phyloP scores from a whole-genome alignment of 1,284 basidiomycete species.

The Abortiporus biennis region DNA sequence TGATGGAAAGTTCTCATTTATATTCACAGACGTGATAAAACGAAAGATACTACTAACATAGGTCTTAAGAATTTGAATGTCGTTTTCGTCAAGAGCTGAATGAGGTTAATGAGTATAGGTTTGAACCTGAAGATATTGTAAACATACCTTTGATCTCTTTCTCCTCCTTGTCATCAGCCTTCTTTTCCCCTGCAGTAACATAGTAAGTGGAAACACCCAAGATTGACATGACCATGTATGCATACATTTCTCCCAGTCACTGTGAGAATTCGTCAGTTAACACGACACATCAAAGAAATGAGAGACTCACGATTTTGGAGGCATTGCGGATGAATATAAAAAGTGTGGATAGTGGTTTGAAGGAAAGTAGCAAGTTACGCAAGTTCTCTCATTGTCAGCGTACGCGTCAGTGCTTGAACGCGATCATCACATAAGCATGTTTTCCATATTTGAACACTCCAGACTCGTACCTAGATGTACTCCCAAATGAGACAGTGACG shows the following conservation, averaged over 20 bases:
- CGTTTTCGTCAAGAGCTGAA: conserved; percentile 91
- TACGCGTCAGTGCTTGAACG: conserved; percentile 30
- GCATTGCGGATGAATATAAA: conserved; percentile 40
- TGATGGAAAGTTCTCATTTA: conserved; percentile 34
- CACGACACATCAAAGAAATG: conserved; percentile 1
- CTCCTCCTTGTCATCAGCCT: conserved; percentile 75
- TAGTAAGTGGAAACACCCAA: not conserved
- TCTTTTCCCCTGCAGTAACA: conserved; percentile 65
- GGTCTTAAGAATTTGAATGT: conserved; percentile 99
- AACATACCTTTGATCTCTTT: conserved; percentile 86
- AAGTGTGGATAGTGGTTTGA: conserved; percentile 9
- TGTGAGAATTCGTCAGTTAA: conserved; percentile 25
- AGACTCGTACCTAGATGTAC: conserved; percentile 17
- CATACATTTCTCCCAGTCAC: conserved; percentile 97
- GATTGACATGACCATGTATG: not conserved
- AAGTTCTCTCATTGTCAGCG: too few relatives aligned
- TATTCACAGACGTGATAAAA: too few relatives aligned
- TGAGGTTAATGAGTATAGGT: conserved; percentile 9
- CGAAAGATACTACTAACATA: conserved; percentile 65
- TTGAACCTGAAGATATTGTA: not conserved
- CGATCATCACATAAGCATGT: conserved; percentile 5
- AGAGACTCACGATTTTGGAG: conserved; percentile 70
- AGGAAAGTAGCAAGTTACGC: too few relatives aligned
- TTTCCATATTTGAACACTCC: too few relatives aligned
- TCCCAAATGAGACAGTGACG: conserved; percentile 8